Evolutionary conservation across 2,329 filamentous ascomycete species (phyloP).

Genomic region (Neonectria punicea): DNA sequence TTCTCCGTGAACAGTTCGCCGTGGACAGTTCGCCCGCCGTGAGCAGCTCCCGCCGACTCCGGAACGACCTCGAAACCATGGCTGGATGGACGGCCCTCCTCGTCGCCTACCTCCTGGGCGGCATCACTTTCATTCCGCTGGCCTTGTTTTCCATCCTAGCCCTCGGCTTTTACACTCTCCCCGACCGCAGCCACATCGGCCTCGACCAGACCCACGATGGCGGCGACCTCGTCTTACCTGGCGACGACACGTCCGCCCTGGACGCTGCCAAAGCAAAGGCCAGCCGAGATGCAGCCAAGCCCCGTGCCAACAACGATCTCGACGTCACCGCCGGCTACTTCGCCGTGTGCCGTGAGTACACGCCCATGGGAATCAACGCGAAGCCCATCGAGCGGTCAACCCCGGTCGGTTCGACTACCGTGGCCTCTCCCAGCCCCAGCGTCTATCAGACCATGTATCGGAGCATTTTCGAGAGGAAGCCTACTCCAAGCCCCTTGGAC

Average conservation of each 20-base stretch:
- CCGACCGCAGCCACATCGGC: conserved; percentile 58
- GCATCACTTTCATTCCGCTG: conserved; percentile 86
- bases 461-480: conserved; percentile 90
- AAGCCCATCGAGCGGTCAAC: conserved; percentile 90
- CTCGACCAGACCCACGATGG: conserved; percentile 41
- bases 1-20: conserved; percentile 9
- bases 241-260: conserved; percentile 73
- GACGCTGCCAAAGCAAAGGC: conserved; percentile 66
- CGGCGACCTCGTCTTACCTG: conserved; percentile 62
- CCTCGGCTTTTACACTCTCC: conserved; percentile 76
- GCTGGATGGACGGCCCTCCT: conserved; percentile 68
- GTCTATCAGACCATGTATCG: conserved; percentile 99
- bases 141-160: conserved; percentile 69
- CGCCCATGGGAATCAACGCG: conserved; percentile 89
- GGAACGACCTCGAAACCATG: conserved; percentile 52
- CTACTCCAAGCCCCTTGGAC: conserved; percentile 57
- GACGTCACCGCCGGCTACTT: conserved; percentile 93
- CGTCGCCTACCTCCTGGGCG: conserved; percentile 84
- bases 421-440: conserved; percentile 85
- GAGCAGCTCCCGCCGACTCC: conserved; percentile 31
- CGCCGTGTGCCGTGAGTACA: conserved; percentile 93
- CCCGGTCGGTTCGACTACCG: conserved; percentile 78
- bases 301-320: conserved; percentile 67
- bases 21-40: conserved; percentile 22
- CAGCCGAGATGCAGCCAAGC: conserved; percentile 69